Conservation (phyloP, 2,329 filamentous ascomycete genomes). For the Juglanconis oblonga region DNA sequence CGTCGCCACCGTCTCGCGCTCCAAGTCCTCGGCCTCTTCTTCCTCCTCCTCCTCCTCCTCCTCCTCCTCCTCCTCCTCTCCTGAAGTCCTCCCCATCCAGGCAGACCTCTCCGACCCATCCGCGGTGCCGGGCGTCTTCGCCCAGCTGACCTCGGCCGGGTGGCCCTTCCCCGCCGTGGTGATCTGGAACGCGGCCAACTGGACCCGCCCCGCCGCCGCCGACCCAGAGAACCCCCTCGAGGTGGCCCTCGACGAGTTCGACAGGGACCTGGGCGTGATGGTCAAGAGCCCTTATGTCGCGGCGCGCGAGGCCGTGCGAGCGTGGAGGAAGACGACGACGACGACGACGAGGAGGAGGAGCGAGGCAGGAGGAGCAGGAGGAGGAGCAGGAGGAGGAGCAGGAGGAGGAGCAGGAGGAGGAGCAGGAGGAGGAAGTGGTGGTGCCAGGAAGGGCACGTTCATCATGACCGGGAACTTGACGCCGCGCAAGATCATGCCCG, state of each 20-base stretch:
- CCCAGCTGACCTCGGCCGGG: not conserved
- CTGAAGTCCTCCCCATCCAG: constrained; percentile 10
- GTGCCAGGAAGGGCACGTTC: constrained; percentile 12
- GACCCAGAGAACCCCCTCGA: constrained; percentile 15
- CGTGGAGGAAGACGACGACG: constrained; percentile 1
- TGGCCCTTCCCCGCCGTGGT: constrained; percentile 13
- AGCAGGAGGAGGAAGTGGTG: not conserved
- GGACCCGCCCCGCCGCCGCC: not conserved
- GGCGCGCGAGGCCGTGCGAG: constrained; percentile 12
- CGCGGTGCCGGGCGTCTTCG: constrained; percentile 3
- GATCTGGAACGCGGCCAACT: constrained; percentile 16
- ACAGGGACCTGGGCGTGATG: constrained; percentile 10
- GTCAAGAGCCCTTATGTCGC: constrained; percentile 14
- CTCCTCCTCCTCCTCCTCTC: not conserved
- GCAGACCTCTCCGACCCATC: constrained; percentile 14
- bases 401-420: not conserved
- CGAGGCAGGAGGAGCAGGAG: not conserved
- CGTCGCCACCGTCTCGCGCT: constrained; percentile 18
- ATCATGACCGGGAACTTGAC: constrained; percentile 17
- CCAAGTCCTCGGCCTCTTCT: constrained; percentile 1
- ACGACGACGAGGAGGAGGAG: too few species aligned
- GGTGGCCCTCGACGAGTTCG: constrained; percentile 3
- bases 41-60: not conserved
- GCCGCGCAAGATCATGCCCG: constrained; percentile 4
- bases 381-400: not conserved